phyloP scores from a whole-genome alignment of 208 protist genomes.

The Wallacemonas sp. region DNA sequence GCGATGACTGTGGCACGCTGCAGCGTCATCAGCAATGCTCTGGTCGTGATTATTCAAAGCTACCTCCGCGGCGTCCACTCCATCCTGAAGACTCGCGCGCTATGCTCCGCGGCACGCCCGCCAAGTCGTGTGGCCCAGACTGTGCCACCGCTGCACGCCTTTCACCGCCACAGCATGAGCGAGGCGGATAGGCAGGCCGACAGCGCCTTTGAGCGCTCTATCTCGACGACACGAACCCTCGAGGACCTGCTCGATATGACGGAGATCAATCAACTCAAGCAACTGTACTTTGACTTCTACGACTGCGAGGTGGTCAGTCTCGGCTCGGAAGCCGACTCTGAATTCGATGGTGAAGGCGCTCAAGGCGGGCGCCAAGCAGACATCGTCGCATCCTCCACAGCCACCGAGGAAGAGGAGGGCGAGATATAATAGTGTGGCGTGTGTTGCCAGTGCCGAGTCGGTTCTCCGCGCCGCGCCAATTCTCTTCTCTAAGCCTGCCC shows the following conservation, averaged over 20 bases:
- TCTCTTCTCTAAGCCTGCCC: too few species aligned
- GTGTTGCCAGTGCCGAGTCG: too few species aligned
- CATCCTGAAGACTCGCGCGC: slow-evolving; percentile 10
- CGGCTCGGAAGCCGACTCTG: slow-evolving; percentile 11
- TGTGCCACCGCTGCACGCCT: neutral
- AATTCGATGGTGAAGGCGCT: slow-evolving; percentile 2
- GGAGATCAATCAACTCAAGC: slow-evolving; percentile 71
- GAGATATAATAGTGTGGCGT: too few species aligned
- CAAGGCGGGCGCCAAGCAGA: neutral
- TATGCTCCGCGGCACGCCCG: neutral
- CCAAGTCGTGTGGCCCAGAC: slow-evolving; percentile 11
- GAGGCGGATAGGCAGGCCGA: neutral
- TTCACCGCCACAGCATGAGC: neutral
- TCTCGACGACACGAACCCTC: slow-evolving; percentile 35
- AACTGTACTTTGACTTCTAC: slow-evolving; percentile 92
- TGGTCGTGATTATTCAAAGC: slow-evolving; percentile 70
- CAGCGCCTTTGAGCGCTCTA: slow-evolving; percentile 20
- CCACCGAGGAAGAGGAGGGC: too few species aligned
- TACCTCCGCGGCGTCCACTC: slow-evolving; percentile 53
- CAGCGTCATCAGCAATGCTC: slow-evolving; percentile 70
- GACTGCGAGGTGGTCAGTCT: slow-evolving; percentile 78
- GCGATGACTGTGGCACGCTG: slow-evolving; percentile 66
- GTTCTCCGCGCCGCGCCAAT: too few species aligned
- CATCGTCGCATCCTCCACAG: too few species aligned
- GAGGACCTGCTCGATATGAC: slow-evolving; percentile 66